Evolutionary conservation across 2,329 filamentous ascomycete species (phyloP), one percentile per base, ranked within the genome.

Genomic region (Helminthosporium solani): DNA sequence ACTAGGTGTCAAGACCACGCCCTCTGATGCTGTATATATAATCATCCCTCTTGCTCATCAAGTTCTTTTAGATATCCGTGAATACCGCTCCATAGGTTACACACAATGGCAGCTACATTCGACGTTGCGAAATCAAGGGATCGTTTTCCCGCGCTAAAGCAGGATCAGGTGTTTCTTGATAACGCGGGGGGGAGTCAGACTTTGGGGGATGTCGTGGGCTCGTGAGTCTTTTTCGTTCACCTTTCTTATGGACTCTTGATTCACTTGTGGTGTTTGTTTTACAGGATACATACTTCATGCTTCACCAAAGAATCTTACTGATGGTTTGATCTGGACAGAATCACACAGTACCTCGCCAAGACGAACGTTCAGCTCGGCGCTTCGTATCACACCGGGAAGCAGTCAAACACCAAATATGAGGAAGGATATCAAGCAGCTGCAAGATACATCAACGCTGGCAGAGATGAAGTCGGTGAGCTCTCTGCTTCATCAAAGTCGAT

Each of bases 301-400:
- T n/a, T n/a, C n/a, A n/a, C n/a, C n/a, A n/a, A n/a, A n/a, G n/a
- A n/a, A n/a, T n/a, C n/a, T n/a, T n/a, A n/a, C n/a, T n/a, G n/a
- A n/a, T n/a, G n/a, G n/a, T n/a, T n/a, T n/a, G 0, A 9, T 19
- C 2, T 8, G 4, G 9, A 2, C 16, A 65, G 84, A 1, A 83
- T 91, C 44, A 74, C 75, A 1, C 75, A 82, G 19, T 90, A 91
- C 57, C 76, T 90, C 7, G 73, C 78, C 30, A 78, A 77, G 21
- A 85, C 77, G 51, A 90, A 91, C 54, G 87, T 90, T 33, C 88
- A 92, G 64, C 78, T 90, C 0, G 87, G 87, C 16, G 86, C 85
- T 2, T 82, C 80, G 0, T 91, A 92, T 63, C 72, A 74, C 4
- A 75, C 81, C 1, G 80, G 83, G 8, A 72, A 79, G 52, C 70